These are phyloP conservation scores for Myriosclerotinia scirpicola DNA, from an alignment of 2,329 filamentous ascomycete genomes.

Conservation along the genomic window DNA sequence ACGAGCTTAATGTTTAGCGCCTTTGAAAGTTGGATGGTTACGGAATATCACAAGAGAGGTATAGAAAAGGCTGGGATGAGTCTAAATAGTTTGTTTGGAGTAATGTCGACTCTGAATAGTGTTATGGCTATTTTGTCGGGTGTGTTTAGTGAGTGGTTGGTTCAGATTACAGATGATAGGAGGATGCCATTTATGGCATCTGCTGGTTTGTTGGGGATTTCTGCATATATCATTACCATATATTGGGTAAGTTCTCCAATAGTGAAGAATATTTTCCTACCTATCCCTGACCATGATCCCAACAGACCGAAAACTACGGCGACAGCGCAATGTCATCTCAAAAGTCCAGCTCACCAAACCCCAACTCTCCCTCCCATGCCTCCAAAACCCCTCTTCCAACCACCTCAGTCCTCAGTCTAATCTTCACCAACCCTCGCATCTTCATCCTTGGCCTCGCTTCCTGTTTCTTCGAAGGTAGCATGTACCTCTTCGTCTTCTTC, in stretches of 20 bases:
- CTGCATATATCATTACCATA: slow-evolving; percentile 49
- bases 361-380: background rate
- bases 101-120: slow-evolving; percentile 54
- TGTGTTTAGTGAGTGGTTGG: slow-evolving; percentile 53
- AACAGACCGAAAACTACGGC: slow-evolving; percentile 53
- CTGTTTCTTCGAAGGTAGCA: slow-evolving; percentile 59
- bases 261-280: background rate
- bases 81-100: slow-evolving; percentile 53
- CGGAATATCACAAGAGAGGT: slow-evolving; percentile 52
- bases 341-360: slow-evolving; percentile 1
- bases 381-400: background rate
- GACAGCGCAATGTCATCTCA: slow-evolving; percentile 30
- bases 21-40: slow-evolving; percentile 63
- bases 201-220: slow-evolving; percentile 45
- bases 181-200: slow-evolving; percentile 54
- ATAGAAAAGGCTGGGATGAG: slow-evolving; percentile 46
- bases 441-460: slow-evolving; percentile 53
- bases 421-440: slow-evolving; percentile 48
- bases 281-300: background rate
- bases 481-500: slow-evolving; percentile 65
- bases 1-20: slow-evolving; percentile 58
- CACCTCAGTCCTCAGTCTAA: slow-evolving; percentile 27
- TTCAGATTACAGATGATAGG: slow-evolving; percentile 49
- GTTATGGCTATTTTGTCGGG: slow-evolving; percentile 56
- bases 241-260: slow-evolving; percentile 47